Evolutionary conservation across 176 grass and related monocot genomes (phyloP).

Genomic region (Thalia dealbata): DNA sequence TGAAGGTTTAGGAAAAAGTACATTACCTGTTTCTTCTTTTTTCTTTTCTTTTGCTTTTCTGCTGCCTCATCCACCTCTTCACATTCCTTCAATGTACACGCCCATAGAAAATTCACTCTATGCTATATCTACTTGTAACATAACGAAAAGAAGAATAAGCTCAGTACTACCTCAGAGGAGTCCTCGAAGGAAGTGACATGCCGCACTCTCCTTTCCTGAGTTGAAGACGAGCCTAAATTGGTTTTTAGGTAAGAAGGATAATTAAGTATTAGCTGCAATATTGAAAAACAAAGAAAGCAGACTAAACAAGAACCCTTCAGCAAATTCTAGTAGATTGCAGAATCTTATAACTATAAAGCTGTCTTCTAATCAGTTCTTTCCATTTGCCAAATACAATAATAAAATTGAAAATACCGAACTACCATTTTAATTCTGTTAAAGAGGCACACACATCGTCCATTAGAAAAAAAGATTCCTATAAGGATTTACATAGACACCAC

Average conservation of each 20-base stretch:
- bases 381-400: not conserved
- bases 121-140: not conserved
- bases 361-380: not conserved
- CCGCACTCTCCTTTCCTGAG: slow-evolving; percentile 46
- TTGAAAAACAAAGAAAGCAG: slow-evolving; percentile 12
- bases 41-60: slow-evolving; percentile 35
- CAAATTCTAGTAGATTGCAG: too few relatives aligned
- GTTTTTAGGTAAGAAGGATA: not conserved
- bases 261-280: slow-evolving; percentile 9
- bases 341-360: too few relatives aligned
- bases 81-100: slow-evolving; percentile 27
- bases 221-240: slow-evolving; percentile 36
- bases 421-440: too few relatives aligned
- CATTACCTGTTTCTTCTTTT: slow-evolving; percentile 32
- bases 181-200: slow-evolving; percentile 79
- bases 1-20: too few relatives aligned
- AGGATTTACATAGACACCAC: too few relatives aligned
- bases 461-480: too few relatives aligned
- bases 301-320: not conserved
- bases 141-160: slow-evolving; percentile 4
- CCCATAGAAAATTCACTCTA: not conserved
- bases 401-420: too few relatives aligned
- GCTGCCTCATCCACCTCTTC: slow-evolving; percentile 28
- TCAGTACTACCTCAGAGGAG: slow-evolving; percentile 44
- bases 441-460: too few relatives aligned